phyloP scores from a whole-genome alignment of 805 yeast species.

The Saturnispora saitoi region DNA sequence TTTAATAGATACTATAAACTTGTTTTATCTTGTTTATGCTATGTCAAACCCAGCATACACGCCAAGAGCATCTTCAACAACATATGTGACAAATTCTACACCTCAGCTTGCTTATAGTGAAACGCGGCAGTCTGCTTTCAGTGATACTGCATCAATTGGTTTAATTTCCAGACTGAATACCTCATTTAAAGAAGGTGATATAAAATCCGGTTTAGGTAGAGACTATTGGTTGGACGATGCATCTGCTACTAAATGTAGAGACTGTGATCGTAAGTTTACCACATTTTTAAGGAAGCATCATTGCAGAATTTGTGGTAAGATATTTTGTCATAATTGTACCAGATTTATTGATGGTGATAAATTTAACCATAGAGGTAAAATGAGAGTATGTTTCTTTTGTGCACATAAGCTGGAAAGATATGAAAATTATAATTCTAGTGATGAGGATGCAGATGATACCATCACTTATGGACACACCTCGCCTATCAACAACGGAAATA shows the following conservation, averaged over 20 bases:
- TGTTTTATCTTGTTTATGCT: not conserved
- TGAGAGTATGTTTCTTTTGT: slow-evolving; percentile 74
- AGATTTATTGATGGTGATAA: slow-evolving; percentile 56
- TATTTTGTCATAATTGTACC: slow-evolving; percentile 82
- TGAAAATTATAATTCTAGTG: slow-evolving; percentile 62
- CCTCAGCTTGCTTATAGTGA: slow-evolving; percentile 3
- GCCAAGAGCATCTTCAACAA: slow-evolving; percentile 2
- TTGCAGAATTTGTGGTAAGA: slow-evolving; percentile 93
- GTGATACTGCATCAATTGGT: not conserved
- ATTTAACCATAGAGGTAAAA: slow-evolving; percentile 56
- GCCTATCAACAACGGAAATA: not conserved
- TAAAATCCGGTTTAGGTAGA: slow-evolving; percentile 42
- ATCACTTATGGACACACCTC: not conserved
- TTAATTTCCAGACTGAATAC: slow-evolving; percentile 16
- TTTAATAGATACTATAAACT: not conserved
- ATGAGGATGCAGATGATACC: slow-evolving; percentile 25
- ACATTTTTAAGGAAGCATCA: slow-evolving; percentile 91
- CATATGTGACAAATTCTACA: not conserved
- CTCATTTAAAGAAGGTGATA: slow-evolving; percentile 13
- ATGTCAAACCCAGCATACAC: slow-evolving; percentile 5
- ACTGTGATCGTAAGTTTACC: slow-evolving; percentile 71
- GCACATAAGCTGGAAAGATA: slow-evolving; percentile 52
- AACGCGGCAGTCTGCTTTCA: not conserved
- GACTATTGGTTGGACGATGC: slow-evolving; percentile 97
- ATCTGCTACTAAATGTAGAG: slow-evolving; percentile 78